Base-by-base conservation (phyloP, 768 basidiomycete species). In the Dioszegia hungarica region DNA sequence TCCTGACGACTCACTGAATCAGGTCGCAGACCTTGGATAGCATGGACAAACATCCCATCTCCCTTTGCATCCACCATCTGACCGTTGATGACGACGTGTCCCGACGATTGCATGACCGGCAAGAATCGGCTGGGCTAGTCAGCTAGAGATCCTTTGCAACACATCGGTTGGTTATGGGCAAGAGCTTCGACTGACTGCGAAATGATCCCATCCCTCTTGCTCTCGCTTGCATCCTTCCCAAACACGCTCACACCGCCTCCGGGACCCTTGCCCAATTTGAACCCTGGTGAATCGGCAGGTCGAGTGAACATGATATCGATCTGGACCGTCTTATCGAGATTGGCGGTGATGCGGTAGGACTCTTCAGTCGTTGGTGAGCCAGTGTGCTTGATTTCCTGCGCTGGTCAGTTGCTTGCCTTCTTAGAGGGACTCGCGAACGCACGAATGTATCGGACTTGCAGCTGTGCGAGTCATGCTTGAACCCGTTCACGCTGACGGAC, bases 11-110 rank as follows among this genome's bases (percentile, higher is more conserved):
- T 56, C 28, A 77, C 84, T 54, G 90, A 82, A 77, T 99, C 89
- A 46, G 94, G 92, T 8, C 91, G 84, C 90, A 99, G 94, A 75
- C 94, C 95, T 74, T 98, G 94, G 74, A 98, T 95, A 41, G 94
- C 94, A 75, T 94, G 89, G 19, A 93, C 82, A 75, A 94, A 85
- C 87, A 91, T 89, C 27, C 61, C 77, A 36, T 66, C 75, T 38
- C 68, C 75, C 20, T 61, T 66, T 2, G 67, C 77, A 19, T 73
- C 75, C 12, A 77, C 51, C 53, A 75, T 86, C 56, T 82, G 77
- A 40, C 88, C 89, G 29, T 84, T 82, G 61, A 79, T 75, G 45
- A 88, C 82, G 75, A 93, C 69, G 63, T 83, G 81, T 5, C 93
- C 93, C 24, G 80, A 79, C 17, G 81, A 82, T 28, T 77, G 67